Evolutionary conservation across 2,329 filamentous ascomycete species (phyloP).

Genomic region (Pseudogymnoascus sp.): DNA sequence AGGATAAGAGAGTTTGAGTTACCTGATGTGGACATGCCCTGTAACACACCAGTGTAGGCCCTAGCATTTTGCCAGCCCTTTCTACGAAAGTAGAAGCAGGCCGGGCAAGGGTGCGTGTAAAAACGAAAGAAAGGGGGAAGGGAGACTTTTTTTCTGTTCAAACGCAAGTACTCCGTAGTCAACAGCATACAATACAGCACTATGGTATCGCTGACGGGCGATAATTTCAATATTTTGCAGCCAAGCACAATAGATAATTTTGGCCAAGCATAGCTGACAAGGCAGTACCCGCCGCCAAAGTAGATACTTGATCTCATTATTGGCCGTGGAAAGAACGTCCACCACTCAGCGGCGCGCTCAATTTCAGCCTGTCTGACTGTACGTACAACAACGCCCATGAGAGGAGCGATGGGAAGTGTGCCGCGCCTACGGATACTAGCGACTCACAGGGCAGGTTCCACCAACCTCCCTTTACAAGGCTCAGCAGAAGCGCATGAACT

Average conservation of each 20-base stretch:
- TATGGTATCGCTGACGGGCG: background rate
- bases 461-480: background rate
- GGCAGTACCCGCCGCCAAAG: constrained; percentile 3
- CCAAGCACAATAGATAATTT: background rate
- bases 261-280: background rate
- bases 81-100: background rate
- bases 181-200: background rate
- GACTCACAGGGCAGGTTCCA: background rate
- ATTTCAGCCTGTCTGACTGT: background rate
- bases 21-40: background rate
- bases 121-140: background rate
- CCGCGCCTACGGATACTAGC: background rate
- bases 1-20: background rate
- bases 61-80: background rate
- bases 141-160: background rate
- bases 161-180: background rate
- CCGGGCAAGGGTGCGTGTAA: background rate
- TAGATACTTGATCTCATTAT: background rate
- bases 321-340: background rate
- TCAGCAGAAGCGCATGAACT: constrained; percentile 2
- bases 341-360: background rate
- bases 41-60: background rate
- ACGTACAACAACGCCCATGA: background rate
- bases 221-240: background rate
- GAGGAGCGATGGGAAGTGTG: background rate